Evolutionary conservation across 1,284 basidiomycete species (phyloP).

Genomic region (Puccinia polysora): DNA sequence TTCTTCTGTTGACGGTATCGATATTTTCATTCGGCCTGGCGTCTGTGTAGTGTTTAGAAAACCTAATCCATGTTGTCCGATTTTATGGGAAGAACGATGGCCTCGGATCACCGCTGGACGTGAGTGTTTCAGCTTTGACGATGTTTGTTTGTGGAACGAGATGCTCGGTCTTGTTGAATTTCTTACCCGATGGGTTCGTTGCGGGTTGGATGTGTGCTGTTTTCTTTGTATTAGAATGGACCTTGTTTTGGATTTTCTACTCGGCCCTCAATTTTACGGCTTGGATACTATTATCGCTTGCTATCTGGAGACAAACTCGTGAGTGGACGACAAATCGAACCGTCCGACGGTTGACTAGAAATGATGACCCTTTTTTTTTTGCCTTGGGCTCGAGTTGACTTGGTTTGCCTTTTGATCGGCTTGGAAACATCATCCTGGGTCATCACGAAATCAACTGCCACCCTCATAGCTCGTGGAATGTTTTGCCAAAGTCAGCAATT

Average conservation of each 20-base stretch:
- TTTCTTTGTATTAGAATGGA: constrained; percentile 14
- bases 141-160: neutral
- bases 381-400: neutral
- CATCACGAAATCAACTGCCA: too few relatives aligned
- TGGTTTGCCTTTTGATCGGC: neutral
- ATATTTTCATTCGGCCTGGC: neutral
- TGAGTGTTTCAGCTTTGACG: constrained; percentile 1
- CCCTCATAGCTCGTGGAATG: constrained; percentile 37
- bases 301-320: constrained; percentile 34
- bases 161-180: neutral
- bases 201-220: neutral
- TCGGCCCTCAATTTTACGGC: constrained; percentile 33
- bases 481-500: constrained; percentile 42
- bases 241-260: constrained; percentile 19
- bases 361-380: neutral
- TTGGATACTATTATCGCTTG: constrained; percentile 18
- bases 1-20: neutral
- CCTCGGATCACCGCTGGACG: constrained; percentile 10
- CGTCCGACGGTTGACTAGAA: neutral
- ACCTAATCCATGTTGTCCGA: constrained; percentile 33
- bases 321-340: neutral
- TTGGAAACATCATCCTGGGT: too few relatives aligned
- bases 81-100: constrained; percentile 32
- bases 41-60: constrained; percentile 27
- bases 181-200: neutral